Base-by-base conservation (phyloP, 2,329 filamentous ascomycete species). In the Epichloe typhina region DNA sequence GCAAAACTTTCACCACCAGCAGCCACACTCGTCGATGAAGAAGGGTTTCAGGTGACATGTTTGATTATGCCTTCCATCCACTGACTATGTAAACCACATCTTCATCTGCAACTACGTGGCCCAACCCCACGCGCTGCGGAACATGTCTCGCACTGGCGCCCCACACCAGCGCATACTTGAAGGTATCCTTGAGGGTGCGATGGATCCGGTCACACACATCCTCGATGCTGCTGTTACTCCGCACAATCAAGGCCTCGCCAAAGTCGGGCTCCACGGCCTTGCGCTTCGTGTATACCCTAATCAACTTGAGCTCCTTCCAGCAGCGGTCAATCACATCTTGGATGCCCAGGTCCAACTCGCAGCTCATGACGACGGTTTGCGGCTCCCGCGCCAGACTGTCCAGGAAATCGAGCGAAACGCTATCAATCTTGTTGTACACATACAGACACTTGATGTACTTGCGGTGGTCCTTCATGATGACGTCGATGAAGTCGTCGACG, bases 341-440 rank as follows among this genome's bases (percentile, higher is more conserved):
- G 52, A 98, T 85, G 15, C 93, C 93, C 1, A 98, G 78, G 64
- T 97, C 89, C 9, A 96, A 77, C 72, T 98, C 94, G 67, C 94
- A 98, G 63, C 83, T 88, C 93, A 98, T 98, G 64, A 98, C 91
- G 26, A 86, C 88, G 0, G 94, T 97, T 66, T 97, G 76, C 3
- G 89, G 88, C 70, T 98, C 94, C 54, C 89, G 83, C 5, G 94
- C 93, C 21, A 98, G 76, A 64, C 85, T 82, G 73, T 98, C 87
- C 46, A 98, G 79, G 69, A 94, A 95, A 65, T 96, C 89, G 57
- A 98, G 79, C 41, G 86, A 91, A 54, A 98, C 87, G 66, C 82
- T 84, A 72, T 98, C 93, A 71, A 98, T 95, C 72, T 98, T 98
- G 84, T 98, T 98, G 82, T 98, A 98, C 35, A 97, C 91, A 70